phyloP scores from a whole-genome alignment of 768 basidiomycete species.

The Phylloporus arenicola region DNA sequence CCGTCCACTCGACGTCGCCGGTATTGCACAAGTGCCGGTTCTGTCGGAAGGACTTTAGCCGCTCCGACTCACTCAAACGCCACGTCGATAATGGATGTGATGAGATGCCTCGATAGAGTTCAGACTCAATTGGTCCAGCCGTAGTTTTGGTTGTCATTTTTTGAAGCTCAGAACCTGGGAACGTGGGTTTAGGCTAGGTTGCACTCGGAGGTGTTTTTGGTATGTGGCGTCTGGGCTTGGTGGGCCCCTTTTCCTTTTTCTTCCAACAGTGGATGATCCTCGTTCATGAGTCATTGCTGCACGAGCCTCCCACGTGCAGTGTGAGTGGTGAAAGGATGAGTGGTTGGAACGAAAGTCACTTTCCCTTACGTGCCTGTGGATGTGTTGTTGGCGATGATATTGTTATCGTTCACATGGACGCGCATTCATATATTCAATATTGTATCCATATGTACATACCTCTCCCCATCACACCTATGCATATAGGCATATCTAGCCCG shows the following conservation, averaged over 20 bases:
- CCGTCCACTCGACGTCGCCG: constrained; percentile 61
- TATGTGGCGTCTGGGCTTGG: constrained; percentile 12
- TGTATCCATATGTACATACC: constrained; percentile 5
- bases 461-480: neutral
- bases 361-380: constrained; percentile 1
- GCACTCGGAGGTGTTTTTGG: constrained; percentile 7
- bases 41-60: constrained; percentile 76
- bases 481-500: neutral
- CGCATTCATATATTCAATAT: constrained; percentile 1
- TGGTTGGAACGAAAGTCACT: constrained; percentile 1
- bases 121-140: neutral
- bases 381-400: neutral
- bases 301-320: constrained; percentile 6
- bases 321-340: neutral
- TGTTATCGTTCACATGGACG: constrained; percentile 3
- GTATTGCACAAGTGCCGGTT: constrained; percentile 64
- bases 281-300: constrained; percentile 12
- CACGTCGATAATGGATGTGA: constrained; percentile 80
- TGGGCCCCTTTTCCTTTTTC: constrained; percentile 1
- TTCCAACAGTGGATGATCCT: constrained; percentile 11
- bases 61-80: constrained; percentile 74
- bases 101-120: constrained; percentile 44
- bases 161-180: constrained; percentile 12
- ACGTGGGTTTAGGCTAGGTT: constrained; percentile 11
- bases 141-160: neutral